These are phyloP conservation scores for Blastobotrys elegans DNA, from an alignment of 1,139 yeast species.

Conservation along the genomic window DNA sequence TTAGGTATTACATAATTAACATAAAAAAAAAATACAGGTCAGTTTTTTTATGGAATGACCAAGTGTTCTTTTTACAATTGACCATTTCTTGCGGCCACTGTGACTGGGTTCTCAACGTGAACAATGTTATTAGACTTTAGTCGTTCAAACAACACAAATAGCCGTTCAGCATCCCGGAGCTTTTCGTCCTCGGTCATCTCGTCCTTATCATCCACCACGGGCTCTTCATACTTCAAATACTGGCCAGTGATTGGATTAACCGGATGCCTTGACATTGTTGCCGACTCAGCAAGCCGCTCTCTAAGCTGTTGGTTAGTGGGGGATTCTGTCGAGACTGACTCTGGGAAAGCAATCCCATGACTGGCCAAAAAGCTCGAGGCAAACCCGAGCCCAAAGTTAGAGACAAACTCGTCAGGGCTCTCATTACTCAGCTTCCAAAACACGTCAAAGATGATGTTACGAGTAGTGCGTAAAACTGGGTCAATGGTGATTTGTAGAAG, in stretches of 20 bases:
- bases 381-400: conserved; percentile 31
- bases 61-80: too few species aligned
- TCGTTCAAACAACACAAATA: conserved; percentile 46
- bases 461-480: conserved; percentile 18
- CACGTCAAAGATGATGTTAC: conserved; percentile 22
- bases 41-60: neutral
- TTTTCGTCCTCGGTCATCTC: conserved; percentile 48
- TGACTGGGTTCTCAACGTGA: conserved; percentile 39
- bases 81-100: conserved; percentile 22
- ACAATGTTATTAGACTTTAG: conserved; percentile 43
- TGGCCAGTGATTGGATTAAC: conserved; percentile 34
- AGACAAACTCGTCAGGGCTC: conserved; percentile 22
- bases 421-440: conserved; percentile 22
- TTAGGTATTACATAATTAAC: too few species aligned
- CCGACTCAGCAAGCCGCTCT: neutral
- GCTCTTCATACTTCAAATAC: conserved; percentile 11
- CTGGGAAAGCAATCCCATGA: conserved; percentile 24
- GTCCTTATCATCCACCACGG: conserved; percentile 2
- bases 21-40: neutral
- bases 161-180: conserved; percentile 48
- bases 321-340: conserved; percentile 12
- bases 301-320: conserved; percentile 1
- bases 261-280: too few species aligned
- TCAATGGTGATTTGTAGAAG: conserved; percentile 19
- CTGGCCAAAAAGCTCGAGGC: conserved; percentile 29